phyloP scores from a whole-genome alignment of 2,329 filamentous ascomycete species.

The Dendrostoma leiphaemia region DNA sequence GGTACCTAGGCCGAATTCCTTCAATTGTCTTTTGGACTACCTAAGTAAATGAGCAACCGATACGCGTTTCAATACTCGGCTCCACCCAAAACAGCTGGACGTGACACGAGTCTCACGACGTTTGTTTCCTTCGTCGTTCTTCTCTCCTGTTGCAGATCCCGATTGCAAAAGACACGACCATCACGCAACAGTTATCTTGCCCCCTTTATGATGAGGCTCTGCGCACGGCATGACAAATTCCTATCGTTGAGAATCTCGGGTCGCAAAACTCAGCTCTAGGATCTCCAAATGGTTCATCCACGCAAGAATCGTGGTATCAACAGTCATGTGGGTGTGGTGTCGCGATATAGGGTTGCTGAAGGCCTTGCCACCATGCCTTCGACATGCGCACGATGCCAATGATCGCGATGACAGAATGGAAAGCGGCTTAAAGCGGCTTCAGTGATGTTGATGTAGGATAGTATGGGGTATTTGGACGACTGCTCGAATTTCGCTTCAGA shows the following conservation, averaged over 20 bases:
- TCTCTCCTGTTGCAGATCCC: not conserved
- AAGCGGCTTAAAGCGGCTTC: not conserved
- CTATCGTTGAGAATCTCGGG: not conserved
- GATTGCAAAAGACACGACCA: not conserved
- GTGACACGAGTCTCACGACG: too few relatives aligned
- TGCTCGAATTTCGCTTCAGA: too few relatives aligned
- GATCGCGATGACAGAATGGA: not conserved
- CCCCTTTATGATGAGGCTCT: not conserved
- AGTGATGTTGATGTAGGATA: too few relatives aligned
- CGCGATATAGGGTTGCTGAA: conserved; percentile 2
- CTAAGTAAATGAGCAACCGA: too few relatives aligned
- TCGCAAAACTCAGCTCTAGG: not conserved
- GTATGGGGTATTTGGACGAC: not conserved
- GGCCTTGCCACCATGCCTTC: not conserved
- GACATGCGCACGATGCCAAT: not conserved
- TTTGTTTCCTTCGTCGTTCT: not conserved
- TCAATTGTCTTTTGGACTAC: too few relatives aligned
- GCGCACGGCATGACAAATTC: too few relatives aligned
- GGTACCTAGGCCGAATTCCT: too few relatives aligned
- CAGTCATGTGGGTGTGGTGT: not conserved
- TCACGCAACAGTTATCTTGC: not conserved
- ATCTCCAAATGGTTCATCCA: too few relatives aligned
- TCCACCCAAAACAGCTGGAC: too few relatives aligned
- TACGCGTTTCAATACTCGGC: too few relatives aligned
- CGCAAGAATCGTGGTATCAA: not conserved